Conservation (phyloP, 176 grass and related monocot genomes). For the Triticum dicoccoides region DNA sequence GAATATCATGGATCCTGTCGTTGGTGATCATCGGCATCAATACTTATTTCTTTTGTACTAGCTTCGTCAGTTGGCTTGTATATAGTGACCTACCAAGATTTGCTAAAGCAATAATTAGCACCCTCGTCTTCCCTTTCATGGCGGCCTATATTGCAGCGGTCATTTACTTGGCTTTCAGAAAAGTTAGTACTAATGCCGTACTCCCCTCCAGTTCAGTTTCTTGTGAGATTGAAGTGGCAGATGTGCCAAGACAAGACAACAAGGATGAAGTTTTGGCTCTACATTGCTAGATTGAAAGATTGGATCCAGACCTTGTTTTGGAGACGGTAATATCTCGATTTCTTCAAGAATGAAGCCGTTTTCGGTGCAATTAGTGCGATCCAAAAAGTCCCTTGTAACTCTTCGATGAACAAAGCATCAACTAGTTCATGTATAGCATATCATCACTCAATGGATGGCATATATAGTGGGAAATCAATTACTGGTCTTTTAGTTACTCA, state of each 20-base stretch:
- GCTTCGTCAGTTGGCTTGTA: slow-evolving; percentile 52
- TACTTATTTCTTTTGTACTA: slow-evolving; percentile 65
- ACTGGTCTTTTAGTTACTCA: slow-evolving; percentile 8
- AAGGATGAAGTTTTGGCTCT: slow-evolving; percentile 6
- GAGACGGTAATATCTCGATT: background rate
- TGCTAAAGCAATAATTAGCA: slow-evolving; percentile 49
- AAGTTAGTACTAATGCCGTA: slow-evolving; percentile 17
- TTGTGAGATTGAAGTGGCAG: slow-evolving; percentile 20
- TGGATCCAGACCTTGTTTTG: background rate
- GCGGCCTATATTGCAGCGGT: slow-evolving; percentile 51
- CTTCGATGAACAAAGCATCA: background rate
- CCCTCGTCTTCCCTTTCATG: slow-evolving; percentile 69
- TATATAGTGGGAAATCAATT: slow-evolving; percentile 32
- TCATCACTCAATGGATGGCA: slow-evolving; percentile 4
- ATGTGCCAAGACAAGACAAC: background rate
- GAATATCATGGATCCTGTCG: slow-evolving; percentile 58
- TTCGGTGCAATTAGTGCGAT: background rate
- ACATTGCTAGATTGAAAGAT: background rate
- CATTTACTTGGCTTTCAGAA: slow-evolving; percentile 55
- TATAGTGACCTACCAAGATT: slow-evolving; percentile 44
- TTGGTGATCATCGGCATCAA: slow-evolving; percentile 57
- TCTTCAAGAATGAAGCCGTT: background rate
- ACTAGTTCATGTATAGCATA: background rate
- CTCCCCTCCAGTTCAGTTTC: slow-evolving; percentile 13
- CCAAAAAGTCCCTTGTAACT: background rate